phyloP scores from a whole-genome alignment of 345 rosid genomes.

The Sonneratia caseolaris region DNA sequence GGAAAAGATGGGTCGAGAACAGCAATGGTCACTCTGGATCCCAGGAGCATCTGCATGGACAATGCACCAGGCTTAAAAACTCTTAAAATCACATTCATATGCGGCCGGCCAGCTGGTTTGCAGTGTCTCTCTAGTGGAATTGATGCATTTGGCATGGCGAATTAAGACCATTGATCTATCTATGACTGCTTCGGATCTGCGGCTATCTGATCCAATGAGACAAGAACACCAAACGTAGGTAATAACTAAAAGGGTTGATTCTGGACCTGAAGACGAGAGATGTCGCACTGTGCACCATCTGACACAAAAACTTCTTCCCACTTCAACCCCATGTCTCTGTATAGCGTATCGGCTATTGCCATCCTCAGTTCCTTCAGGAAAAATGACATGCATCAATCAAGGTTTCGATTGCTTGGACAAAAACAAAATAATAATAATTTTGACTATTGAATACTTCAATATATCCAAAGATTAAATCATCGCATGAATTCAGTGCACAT shows the following conservation, averaged over 20 bases:
- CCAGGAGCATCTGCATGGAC: slow-evolving; percentile 32
- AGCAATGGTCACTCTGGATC: slow-evolving; percentile 27
- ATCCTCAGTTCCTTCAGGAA: slow-evolving; percentile 27
- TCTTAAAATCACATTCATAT: too few relatives aligned
- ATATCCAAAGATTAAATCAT: too few relatives aligned
- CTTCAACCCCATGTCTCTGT: slow-evolving; percentile 22
- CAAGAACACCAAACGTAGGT: too few relatives aligned
- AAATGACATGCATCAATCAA: not conserved
- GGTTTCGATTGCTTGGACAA: not conserved
- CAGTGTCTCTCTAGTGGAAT: too few relatives aligned
- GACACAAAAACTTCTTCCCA: slow-evolving; percentile 33
- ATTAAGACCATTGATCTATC: too few relatives aligned
- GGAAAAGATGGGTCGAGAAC: slow-evolving; percentile 45
- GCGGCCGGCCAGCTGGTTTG: too few relatives aligned
- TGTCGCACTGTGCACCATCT: slow-evolving; percentile 46
- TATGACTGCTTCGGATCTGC: too few relatives aligned
- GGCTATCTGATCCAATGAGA: too few relatives aligned
- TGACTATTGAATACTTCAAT: too few relatives aligned
- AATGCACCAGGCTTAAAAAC: not conserved
- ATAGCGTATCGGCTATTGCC: slow-evolving; percentile 26
- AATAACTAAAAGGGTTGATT: not conserved
- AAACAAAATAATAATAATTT: not conserved
- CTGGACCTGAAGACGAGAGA: slow-evolving; percentile 38
- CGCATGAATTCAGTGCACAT: too few relatives aligned
- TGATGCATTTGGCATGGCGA: too few relatives aligned